A percentile compares a stretch with the other conserved stretches of the same genome.
These are phyloP conservation scores for Wickerhamomyces kurtzmanii DNA, from an alignment of 805 yeast species.

Conservation along the genomic window DNA sequence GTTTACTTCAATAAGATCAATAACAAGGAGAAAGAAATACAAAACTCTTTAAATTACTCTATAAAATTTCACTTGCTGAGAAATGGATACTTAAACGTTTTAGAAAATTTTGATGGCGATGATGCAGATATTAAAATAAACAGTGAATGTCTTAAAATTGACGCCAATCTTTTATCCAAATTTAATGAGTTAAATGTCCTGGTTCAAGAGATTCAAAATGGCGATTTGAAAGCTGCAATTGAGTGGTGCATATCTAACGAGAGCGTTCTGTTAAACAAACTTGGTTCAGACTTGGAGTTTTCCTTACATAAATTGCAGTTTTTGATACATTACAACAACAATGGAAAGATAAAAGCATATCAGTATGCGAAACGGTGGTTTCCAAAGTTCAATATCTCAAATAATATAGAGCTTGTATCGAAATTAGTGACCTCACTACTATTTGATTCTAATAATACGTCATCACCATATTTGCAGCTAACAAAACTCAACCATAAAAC, in stretches of 20 bases:
- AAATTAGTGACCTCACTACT: constrained; percentile 29
- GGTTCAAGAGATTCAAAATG: constrained; percentile 22
- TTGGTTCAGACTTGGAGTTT: constrained; percentile 35
- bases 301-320: constrained; percentile 33
- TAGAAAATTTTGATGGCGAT: constrained; percentile 16
- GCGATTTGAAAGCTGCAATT: constrained; percentile 34
- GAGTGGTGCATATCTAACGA: constrained; percentile 31
- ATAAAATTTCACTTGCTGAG: constrained; percentile 35
- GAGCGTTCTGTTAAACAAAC: constrained; percentile 11
- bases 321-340: constrained; percentile 19
- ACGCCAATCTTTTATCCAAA: constrained; percentile 18
- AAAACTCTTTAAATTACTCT: constrained; percentile 26
- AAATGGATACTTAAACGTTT: constrained; percentile 32
- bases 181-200: constrained; percentile 34
- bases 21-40: constrained; percentile 9
- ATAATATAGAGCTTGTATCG: constrained; percentile 27
- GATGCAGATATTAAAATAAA: constrained; percentile 21
- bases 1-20: constrained; percentile 22
- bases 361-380: constrained; percentile 33
- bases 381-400: constrained; percentile 27
- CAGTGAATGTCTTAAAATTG: constrained; percentile 19
- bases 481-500: constrained; percentile 17
- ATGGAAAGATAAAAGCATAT: constrained; percentile 21
- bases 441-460: constrained; percentile 9
- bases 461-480: constrained; percentile 13